A percentile compares a stretch with the other conserved stretches of the same genome.
phyloP scores from a whole-genome alignment of 495 filamentous ascomycete genomes.

The Trichoderma erinaceum region DNA sequence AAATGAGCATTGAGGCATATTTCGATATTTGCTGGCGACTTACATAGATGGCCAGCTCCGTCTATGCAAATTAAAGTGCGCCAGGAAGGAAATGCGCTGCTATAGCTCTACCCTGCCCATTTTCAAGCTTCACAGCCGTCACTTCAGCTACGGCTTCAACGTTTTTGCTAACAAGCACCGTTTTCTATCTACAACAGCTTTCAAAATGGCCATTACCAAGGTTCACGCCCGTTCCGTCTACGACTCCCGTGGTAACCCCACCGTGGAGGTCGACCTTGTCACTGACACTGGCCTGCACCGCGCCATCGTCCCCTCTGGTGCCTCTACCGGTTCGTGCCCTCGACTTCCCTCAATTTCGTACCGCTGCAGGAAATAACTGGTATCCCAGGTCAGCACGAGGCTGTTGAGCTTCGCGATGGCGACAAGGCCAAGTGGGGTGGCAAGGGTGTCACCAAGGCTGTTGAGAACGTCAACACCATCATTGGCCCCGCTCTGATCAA shows the following conservation, averaged over 20 bases:
- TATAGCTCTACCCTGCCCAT: background rate
- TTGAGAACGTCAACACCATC: conserved; percentile 88
- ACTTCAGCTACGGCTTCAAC: background rate
- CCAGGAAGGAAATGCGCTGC: background rate
- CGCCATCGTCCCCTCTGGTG: conserved; percentile 96
- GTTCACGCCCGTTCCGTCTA: conserved; percentile 98
- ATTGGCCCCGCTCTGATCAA: conserved; percentile 92
- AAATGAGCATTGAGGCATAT: conserved; percentile 8
- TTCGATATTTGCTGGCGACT: background rate
- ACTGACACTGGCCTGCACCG: conserved; percentile 96
- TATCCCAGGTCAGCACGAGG: conserved; percentile 83
- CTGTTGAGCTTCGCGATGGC: conserved; percentile 96
- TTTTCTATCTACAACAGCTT: background rate
- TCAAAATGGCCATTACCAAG: conserved; percentile 89
- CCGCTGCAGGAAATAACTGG: conserved; percentile 14
- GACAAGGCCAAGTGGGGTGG: conserved; percentile 96
- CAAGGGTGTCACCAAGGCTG: conserved; percentile 95
- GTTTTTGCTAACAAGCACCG: background rate
- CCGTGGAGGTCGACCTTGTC: conserved; percentile 88
- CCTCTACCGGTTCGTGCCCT: conserved; percentile 75
- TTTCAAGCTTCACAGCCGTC: background rate
- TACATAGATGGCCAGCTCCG: background rate
- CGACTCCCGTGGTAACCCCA: conserved; percentile 98
- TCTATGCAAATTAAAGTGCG: background rate
- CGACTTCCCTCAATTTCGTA: conserved; percentile 4